Evolutionary conservation across 345 rosid species (phyloP).

Genomic region (Citrus medica): DNA sequence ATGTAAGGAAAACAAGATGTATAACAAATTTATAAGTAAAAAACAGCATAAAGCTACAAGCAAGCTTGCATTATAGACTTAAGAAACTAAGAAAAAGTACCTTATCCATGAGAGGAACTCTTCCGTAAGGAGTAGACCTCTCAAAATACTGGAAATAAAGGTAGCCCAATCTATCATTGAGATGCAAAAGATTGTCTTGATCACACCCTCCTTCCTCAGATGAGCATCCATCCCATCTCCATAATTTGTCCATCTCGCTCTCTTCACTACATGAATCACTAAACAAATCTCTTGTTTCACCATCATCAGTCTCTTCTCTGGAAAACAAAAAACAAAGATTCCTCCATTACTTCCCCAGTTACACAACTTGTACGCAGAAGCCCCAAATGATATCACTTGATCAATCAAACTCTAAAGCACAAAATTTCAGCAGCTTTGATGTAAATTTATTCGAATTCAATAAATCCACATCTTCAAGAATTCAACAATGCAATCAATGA

Average conservation of each 20-base stretch:
- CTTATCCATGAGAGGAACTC: slow-evolving; percentile 99
- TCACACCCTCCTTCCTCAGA: slow-evolving; percentile 91
- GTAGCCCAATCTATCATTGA: slow-evolving; percentile 71
- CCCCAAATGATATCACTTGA: background rate
- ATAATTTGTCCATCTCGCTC: slow-evolving; percentile 81
- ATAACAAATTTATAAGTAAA: background rate
- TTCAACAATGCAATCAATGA: background rate
- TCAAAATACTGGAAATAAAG: slow-evolving; percentile 80
- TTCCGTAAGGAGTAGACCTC: slow-evolving; percentile 85
- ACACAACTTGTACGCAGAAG: background rate
- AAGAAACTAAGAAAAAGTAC: slow-evolving; percentile 31
- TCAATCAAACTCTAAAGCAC: background rate
- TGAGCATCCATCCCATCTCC: slow-evolving; percentile 76
- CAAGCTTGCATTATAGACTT: background rate
- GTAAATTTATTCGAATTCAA: background rate
- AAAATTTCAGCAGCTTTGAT: background rate
- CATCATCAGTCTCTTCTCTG: slow-evolving; percentile 84
- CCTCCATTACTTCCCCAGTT: background rate
- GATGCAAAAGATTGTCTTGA: slow-evolving; percentile 58
- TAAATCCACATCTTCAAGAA: background rate
- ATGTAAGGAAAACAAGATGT: background rate
- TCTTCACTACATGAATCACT: slow-evolving; percentile 91
- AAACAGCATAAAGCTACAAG: slow-evolving; percentile 1
- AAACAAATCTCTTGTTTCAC: slow-evolving; percentile 72
- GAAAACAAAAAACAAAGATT: background rate